Evolutionary conservation across 2,329 filamentous ascomycete genomes (phyloP), one percentile per base, ranked within the genome.

Genomic region (Curvularia hawaiiensis): DNA sequence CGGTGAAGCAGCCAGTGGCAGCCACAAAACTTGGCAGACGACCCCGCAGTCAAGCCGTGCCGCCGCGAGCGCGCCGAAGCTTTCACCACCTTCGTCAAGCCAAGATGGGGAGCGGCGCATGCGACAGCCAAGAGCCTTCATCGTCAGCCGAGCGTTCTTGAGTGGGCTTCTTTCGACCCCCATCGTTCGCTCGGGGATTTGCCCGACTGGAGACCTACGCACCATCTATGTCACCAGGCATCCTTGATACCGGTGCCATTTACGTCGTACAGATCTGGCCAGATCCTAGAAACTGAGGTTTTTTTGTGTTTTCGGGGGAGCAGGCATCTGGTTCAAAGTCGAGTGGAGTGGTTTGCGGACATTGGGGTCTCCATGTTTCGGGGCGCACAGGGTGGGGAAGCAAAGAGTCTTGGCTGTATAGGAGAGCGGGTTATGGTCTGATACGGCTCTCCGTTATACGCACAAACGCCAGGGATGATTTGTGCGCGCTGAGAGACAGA

Each of bases 111-210:
- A 48, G 52, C 44, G 44, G 54, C 54, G 45, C 44, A 57, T 57
- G 43, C 43, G 44, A 57, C 16, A 35, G 54, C 54, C 54, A 57
- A 57, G 50, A 49, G 30, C 18, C 41, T 49, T 58, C 51, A 52
- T 47, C 65, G 70, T 71, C 69, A 71, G 69, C 69, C 68, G 60
- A 72, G 66, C 64, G 52, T 50, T 61, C 62, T 71, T 70, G 63
- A 50, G 54, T 52, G 67, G 65, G 65, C 71, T 73, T 74, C 69
- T 74, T 72, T 72, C 56, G 55, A 74, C 70, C 55, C 64, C 60
- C 53, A 38, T 47, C 47, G 51, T 60, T 59, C 45, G 47, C 50
- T 54, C 31, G 49, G 39, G 2, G n/a, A 47, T 14, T 16, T 18
- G 43, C 26, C 33, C 26, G 35, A n/a, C 44, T n/a, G 50, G 44